Evolutionary conservation across 2,329 filamentous ascomycete species (phyloP).

Genomic region (Emergomyces orientalis): DNA sequence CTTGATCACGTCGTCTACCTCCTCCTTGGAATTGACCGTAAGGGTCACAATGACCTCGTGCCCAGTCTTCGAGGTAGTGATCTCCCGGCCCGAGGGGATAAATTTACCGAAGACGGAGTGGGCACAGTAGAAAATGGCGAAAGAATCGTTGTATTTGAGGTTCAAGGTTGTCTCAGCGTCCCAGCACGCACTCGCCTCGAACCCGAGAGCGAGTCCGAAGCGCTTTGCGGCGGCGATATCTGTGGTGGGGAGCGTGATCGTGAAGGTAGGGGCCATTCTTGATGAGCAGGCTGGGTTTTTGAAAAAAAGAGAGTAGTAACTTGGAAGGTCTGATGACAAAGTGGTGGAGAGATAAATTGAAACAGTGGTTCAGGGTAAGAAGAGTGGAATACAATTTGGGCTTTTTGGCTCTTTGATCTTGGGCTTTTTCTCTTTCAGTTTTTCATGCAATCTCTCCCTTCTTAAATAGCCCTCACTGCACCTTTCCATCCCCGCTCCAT

Average conservation of each 20-base stretch:
- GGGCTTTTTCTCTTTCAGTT: background rate
- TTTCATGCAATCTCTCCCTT: background rate
- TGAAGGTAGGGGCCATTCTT: background rate
- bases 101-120: constrained; percentile 8
- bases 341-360: background rate
- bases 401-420: background rate
- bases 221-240: constrained; percentile 9
- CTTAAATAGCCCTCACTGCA: background rate
- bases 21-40: constrained; percentile 7
- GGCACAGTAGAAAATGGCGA: constrained; percentile 9
- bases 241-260: constrained; percentile 9
- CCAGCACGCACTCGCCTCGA: constrained; percentile 1
- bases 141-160: constrained; percentile 7
- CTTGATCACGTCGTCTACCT: constrained; percentile 9
- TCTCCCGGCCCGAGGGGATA: constrained; percentile 7
- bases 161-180: background rate
- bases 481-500: background rate
- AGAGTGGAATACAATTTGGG: background rate
- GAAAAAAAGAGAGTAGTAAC: background rate
- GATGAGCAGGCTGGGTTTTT: background rate
- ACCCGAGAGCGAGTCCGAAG: constrained; percentile 10
- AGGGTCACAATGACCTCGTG: constrained; percentile 9
- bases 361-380: background rate
- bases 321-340: background rate
- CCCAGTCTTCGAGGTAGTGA: constrained; percentile 1